Evolutionary conservation across 2,329 filamentous ascomycete genomes (phyloP), one percentile per base, ranked within the genome.

Genomic region (Fusarium sp.): DNA sequence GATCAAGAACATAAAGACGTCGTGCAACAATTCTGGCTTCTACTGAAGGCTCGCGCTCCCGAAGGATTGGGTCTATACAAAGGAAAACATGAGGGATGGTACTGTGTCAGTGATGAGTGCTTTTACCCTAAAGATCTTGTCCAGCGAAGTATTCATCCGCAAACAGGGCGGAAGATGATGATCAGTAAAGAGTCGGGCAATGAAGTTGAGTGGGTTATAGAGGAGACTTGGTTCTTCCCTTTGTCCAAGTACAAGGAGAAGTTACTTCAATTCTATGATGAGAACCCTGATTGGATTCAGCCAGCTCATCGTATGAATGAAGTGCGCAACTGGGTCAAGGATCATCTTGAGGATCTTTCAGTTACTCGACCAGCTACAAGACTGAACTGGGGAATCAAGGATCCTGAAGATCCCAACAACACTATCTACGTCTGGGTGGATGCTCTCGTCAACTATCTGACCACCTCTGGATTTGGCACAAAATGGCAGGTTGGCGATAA

Each of bases 401-500:
- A 98, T 30, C 96, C 96, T 0, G 91, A 91, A 57, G 96, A 99
- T 76, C 84, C 88, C 1, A 89, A 85, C 20, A 96, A 98, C 81
- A 98, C 95, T 5, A 95, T 99, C 63, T 99, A 99, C 77, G 97
- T 99, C 35, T 99, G 96, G 96, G 88, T 99, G 1, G 97, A 99
- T 81, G 96, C 96, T 2, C 88, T 99, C 33, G 87, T 98, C 76
- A 99, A 98, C 81, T 99, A 99, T 79, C 83, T 96, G 55, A 97
- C 95, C 18, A 93, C 91, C 69, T 89, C 94, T 3, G 94, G 95
- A 17, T 98, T 97, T 78, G 80, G 80, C 13, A 76, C 75, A 41
- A 75, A 76, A 26, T 94, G 92, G 89, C 82, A 89, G 2, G 91
- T 92, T 0, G 90, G 90, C 3, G 83, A 86, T 7, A 89, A 92